Conservation (phyloP, 1,139 yeast species). For the Nematodospora anomalae region DNA sequence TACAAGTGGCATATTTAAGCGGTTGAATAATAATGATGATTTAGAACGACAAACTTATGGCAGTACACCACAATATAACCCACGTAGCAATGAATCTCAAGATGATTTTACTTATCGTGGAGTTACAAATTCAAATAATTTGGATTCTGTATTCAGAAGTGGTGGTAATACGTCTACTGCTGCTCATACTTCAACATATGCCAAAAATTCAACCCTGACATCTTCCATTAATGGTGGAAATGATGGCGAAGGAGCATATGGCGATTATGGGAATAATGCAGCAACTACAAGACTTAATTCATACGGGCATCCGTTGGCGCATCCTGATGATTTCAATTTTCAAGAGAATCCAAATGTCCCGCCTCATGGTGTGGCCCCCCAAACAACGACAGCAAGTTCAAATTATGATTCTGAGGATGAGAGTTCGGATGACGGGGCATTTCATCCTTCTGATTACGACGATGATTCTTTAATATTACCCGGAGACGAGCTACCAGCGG, state of each 20-base stretch:
- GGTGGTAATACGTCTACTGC: conserved; percentile 17
- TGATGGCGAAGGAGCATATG: conserved; percentile 14
- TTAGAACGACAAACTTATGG: conserved; percentile 16
- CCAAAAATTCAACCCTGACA: conserved; percentile 18
- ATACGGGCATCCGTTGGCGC: conserved; percentile 18
- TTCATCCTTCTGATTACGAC: conserved; percentile 16
- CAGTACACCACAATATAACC: conserved; percentile 8
- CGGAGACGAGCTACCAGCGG: conserved; percentile 10
- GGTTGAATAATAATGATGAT: conserved; percentile 11
- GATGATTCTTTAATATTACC: conserved; percentile 15
- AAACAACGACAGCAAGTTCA: conserved; percentile 10
- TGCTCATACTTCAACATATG: conserved; percentile 15
- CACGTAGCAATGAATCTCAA: conserved; percentile 17
- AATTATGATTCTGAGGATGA: conserved; percentile 8
- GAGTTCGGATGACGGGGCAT: conserved; percentile 11
- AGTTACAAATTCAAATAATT: conserved; percentile 45
- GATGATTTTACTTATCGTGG: conserved; percentile 48
- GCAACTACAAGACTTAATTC: conserved; percentile 14
- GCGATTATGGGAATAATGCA: conserved; percentile 12
- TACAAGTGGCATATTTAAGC: conserved; percentile 9
- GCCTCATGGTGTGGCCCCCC: conserved; percentile 2
- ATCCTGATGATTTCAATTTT: conserved; percentile 17
- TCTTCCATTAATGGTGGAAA: conserved; percentile 10
- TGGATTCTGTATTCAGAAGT: conserved; percentile 38
- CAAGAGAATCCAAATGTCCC: conserved; percentile 8